Conservation (phyloP, 2,329 filamentous ascomycete species). For the Phoma sp. region DNA sequence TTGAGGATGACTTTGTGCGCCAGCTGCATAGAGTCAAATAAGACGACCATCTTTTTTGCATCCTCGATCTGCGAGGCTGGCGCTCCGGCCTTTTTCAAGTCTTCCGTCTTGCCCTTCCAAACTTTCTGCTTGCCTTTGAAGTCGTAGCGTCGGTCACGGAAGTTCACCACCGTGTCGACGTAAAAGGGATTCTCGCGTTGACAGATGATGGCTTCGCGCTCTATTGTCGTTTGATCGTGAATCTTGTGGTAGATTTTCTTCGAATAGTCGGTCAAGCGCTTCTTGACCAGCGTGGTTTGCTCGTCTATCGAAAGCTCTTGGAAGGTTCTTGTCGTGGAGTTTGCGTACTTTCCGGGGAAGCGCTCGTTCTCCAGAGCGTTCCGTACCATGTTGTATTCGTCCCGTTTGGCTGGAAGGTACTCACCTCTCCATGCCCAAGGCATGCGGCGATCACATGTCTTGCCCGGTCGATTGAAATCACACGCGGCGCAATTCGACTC, state of each 20-base stretch:
- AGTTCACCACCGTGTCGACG: constrained; percentile 93
- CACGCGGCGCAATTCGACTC: constrained; percentile 96
- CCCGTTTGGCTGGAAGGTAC: constrained; percentile 91
- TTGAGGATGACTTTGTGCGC: constrained; percentile 99
- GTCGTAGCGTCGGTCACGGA: constrained; percentile 95
- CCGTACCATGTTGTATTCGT: constrained; percentile 99
- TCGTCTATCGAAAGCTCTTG: constrained; percentile 83
- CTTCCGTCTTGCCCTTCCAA: constrained; percentile 96
- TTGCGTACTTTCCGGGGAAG: constrained; percentile 81
- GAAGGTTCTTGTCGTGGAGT: constrained; percentile 74
- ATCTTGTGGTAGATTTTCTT: constrained; percentile 99
- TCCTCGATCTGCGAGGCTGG: constrained; percentile 79
- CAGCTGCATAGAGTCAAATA: constrained; percentile 94
- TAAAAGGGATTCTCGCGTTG: constrained; percentile 99
- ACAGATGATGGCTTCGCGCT: constrained; percentile 96
- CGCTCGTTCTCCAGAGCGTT: constrained; percentile 89
- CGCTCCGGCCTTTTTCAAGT: constrained; percentile 83
- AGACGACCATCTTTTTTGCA: constrained; percentile 97
- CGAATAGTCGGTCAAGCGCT: constrained; percentile 88
- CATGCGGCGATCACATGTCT: constrained; percentile 92
- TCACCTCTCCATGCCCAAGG: constrained; percentile 99
- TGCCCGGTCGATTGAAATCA: constrained; percentile 96
- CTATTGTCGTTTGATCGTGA: constrained; percentile 89
- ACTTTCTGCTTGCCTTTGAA: constrained; percentile 98
- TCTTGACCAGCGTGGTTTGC: constrained; percentile 79